phyloP scores from a whole-genome alignment of 257 asterid species.

The Plantago ovata region DNA sequence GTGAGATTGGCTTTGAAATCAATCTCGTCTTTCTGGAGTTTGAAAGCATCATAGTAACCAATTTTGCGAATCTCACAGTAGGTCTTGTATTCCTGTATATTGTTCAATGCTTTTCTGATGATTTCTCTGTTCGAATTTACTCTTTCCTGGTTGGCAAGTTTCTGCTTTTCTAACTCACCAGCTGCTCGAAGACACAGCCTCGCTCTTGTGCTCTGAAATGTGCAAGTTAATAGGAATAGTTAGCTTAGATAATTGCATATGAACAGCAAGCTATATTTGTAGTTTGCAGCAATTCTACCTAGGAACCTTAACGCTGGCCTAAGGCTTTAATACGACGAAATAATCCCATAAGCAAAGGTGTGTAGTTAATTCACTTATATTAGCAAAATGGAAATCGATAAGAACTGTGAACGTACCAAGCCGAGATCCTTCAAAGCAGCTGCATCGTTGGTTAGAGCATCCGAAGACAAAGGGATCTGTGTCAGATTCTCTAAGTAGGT shows the following conservation, averaged over 20 bases:
- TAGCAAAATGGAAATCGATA: not conserved
- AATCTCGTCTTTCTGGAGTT: slow-evolving; percentile 41
- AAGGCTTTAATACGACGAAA: too few species aligned
- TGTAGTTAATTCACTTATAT: too few species aligned
- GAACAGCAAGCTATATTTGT: too few species aligned
- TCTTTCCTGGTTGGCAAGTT: slow-evolving; percentile 49
- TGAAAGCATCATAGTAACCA: slow-evolving; percentile 84
- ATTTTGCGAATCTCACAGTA: slow-evolving; percentile 59
- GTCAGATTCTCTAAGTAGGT: slow-evolving; percentile 41
- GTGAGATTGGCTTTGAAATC: slow-evolving; percentile 68
- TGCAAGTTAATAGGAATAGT: not conserved
- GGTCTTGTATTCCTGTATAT: slow-evolving; percentile 60
- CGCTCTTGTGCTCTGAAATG: slow-evolving; percentile 63
- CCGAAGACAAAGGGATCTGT: slow-evolving; percentile 59
- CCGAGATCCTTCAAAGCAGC: slow-evolving; percentile 67
- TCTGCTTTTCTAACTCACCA: slow-evolving; percentile 72
- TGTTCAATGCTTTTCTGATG: slow-evolving; percentile 44
- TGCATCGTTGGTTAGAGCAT: slow-evolving; percentile 34
- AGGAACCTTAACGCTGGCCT: too few species aligned
- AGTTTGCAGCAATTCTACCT: too few species aligned
- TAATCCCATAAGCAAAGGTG: too few species aligned
- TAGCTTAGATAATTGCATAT: not conserved
- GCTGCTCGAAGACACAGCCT: slow-evolving; percentile 85
- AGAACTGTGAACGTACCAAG: slow-evolving; percentile 39
- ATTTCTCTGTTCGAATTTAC: slow-evolving; percentile 42